Base-by-base conservation (phyloP, 1,139 yeast genomes). In the Candida sp. region DNA sequence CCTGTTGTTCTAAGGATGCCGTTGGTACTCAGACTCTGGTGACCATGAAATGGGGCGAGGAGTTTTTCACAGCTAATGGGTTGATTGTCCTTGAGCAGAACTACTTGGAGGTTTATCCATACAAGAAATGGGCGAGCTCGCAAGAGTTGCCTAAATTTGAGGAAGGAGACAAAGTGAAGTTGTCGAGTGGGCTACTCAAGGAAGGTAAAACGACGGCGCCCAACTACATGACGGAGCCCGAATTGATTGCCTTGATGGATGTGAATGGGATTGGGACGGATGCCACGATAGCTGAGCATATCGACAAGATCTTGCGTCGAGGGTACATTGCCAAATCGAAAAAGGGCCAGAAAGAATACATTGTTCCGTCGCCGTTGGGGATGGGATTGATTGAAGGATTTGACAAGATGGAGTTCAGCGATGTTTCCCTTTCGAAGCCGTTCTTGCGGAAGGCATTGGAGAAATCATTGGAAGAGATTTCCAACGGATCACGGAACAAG, bases 231-330 rank as follows among this genome's bases (percentile, higher is more conserved):
- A 93, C 99, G 0, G 99, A 96, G 68, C 80, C 97, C 0, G 99
- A 94, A 62, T 76, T 96, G 35, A 91, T 96, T 70, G 88, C 92
- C 8, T 72, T 94, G 47, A 96, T 96, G 99, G 99, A 96, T 71
- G 90, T 85, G 5, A 96, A 96, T 69, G 98, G 98, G 0, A 96
- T 96, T 46, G 99, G 99, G 1, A 96, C 99, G 0, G 99, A 96
- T 73, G 99, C 99, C 1, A 96, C 99, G 0, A 96, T 96, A 72
- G 99, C 99, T 0, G 99, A 94, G 42, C 99, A 96, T 67, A 94
- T 96, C 37, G 93, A 89, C 54, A 93, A 90, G 63, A 85, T 96
- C 44, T 71, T 81, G 27, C 67, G 68, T 8, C 71, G 99, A 49
- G 83, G 85, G 32, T 96, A 93, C 62, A 84, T 90, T 3, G 70